These are phyloP conservation scores for Petunia hybrid DNA, from an alignment of 305 asterid species.

Conservation along the genomic window DNA sequence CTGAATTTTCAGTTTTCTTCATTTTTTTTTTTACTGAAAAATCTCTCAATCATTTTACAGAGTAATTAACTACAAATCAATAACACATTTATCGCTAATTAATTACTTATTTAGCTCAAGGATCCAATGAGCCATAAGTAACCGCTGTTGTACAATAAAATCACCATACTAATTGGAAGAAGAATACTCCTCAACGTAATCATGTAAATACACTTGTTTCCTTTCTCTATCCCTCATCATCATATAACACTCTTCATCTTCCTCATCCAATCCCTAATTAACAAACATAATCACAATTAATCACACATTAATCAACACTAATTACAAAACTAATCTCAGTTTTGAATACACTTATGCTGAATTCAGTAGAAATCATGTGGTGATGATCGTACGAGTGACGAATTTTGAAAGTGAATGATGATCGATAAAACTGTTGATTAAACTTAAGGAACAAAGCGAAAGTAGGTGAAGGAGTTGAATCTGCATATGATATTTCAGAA, in stretches of 20 bases:
- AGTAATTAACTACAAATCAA: too few species aligned
- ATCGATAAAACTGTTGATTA: slow-evolving; percentile 69
- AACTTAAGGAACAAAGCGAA: slow-evolving; percentile 71
- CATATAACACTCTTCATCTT: slow-evolving; percentile 75
- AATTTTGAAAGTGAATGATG: slow-evolving; percentile 43
- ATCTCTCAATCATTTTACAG: too few species aligned
- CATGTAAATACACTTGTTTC: slow-evolving; percentile 77
- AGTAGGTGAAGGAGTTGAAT: slow-evolving; percentile 65
- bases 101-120: slow-evolving; percentile 59
- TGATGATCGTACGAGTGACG: slow-evolving; percentile 35
- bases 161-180: slow-evolving; percentile 64
- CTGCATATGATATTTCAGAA: slow-evolving; percentile 71
- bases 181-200: slow-evolving; percentile 81
- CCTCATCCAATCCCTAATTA: slow-evolving; percentile 53
- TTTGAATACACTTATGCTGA: slow-evolving; percentile 52
- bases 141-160: slow-evolving; percentile 80
- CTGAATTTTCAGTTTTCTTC: too few species aligned
- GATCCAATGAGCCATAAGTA: slow-evolving; percentile 92
- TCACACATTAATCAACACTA: too few species aligned
- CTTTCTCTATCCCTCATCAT: slow-evolving; percentile 79
- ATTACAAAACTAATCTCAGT: too few species aligned
- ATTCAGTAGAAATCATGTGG: slow-evolving; percentile 40
- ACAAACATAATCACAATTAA: too few species aligned
- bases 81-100: slow-evolving; percentile 3
- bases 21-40: too few species aligned